Evolutionary conservation across 306 rosid species (phyloP), one percentile per base, ranked within the genome.

Genomic region (Prinsepia uniflora): DNA sequence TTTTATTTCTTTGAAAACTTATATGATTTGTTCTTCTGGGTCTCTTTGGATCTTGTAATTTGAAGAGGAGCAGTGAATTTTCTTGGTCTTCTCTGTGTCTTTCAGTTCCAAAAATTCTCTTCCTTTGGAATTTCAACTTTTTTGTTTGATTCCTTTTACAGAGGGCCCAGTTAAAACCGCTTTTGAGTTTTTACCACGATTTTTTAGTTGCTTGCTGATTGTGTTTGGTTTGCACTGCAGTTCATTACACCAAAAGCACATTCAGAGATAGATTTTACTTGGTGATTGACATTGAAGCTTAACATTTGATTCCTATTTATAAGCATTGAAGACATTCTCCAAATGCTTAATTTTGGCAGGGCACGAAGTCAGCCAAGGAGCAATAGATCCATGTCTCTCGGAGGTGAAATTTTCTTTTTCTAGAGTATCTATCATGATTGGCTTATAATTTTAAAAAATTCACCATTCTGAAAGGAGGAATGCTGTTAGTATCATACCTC

Each of bases 261-360:
- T 78, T 50, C 14, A 24, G 45, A 71, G 65, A 60, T 78, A 76
- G 79, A 17, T 63, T 74, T 68, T 80, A 71, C 79, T 76, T 76
- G 87, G 61, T 78, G 67, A 53, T 58, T 78, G 83, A 58, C 64
- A 48, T 78, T 78, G 77, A 65, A 74, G 78, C 65, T 49, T 66
- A 76, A 67, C 46, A 74, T 66, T 48, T 77, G 66, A 24, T 30
- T 77, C 79, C 68, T 50, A 17, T 18, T 40, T 52, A 8, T 56
- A 55, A 72, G 61, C 77, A 18, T 48, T 30, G 72, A 22, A 54
- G 75, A 72, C 61, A 50, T 44, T 80, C 75, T 72, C 75, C 83
- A 68, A 83, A 91, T 94, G 99, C 91, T 82, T 80, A 80, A 74
- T 79, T 78, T 86, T 75, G 83, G 79, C 64, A 89, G 96, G 89